Base-by-base conservation (phyloP, 768 basidiomycete species). In the Austroboletus eburneus region DNA sequence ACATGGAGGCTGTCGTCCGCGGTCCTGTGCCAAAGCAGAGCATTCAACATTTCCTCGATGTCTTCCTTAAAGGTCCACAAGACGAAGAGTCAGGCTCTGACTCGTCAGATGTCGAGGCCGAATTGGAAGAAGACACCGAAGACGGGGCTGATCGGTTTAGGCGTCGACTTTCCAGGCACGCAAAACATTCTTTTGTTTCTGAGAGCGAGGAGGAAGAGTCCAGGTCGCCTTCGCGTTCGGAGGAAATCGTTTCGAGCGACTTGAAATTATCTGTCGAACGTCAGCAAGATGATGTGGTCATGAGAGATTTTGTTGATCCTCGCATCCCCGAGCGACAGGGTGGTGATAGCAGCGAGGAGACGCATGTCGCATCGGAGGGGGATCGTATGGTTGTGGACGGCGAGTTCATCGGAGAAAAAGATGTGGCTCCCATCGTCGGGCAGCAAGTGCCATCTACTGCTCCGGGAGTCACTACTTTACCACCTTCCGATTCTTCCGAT, bases 1-100 rank as follows among this genome's bases (percentile, higher is more conserved):
- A 71, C 29, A 43, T 76, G n/a, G 72, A 77, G 8, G 66, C 68
- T 9, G 52, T 77, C 39, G 55, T 78, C 12, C 70, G 66, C 23
- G 74, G 74, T 3, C 75, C 77, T 8, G 37, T 40, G n/a, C 39
- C 50, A 22, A 54, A 55, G 29, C 46, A 49, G 35, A 61, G 45
- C 23, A 37, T 60, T 18, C 18, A 51, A 24, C 52, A 63, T n/a
- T 52, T 69, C 20, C 46, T 71, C 2, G 63, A 64, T 20, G 63
- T 45, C 41, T 51, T 66, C 42, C 52, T 51, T 9, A 59, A 63
- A 3, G 63, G 57, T 29, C 7, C 7, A 9, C 7, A 34, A 5
- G 33, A 35, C 4, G 17, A 35, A 17, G 63, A 65, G 10, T 65
- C 75, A 34, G 64, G 73, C 18, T 47, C 58, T 16, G 61, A 66